These are phyloP conservation scores for Colletotrichum orchidophilum DNA, from an alignment of 2,329 filamentous ascomycete genomes.

Conservation along the genomic window DNA sequence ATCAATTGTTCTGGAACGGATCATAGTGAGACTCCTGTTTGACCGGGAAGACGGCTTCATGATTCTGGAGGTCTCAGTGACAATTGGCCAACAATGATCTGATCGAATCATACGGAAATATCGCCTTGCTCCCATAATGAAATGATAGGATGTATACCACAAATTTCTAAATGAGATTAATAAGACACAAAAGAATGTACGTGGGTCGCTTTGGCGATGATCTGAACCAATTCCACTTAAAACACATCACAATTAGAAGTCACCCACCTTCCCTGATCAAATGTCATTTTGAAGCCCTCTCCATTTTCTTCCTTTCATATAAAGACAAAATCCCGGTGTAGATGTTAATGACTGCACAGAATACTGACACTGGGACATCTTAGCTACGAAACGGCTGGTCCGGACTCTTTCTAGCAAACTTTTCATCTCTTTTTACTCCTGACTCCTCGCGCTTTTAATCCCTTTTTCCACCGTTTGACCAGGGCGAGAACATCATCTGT, in stretches of 20 bases:
- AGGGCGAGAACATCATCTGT: neutral
- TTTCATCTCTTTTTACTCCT: neutral
- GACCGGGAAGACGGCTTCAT: neutral
- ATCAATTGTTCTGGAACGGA: neutral
- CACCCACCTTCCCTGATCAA: neutral
- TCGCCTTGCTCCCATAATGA: neutral
- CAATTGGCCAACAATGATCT: neutral
- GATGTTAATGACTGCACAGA: neutral
- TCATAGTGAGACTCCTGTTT: neutral
- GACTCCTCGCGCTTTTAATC: neutral
- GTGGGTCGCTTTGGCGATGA: neutral
- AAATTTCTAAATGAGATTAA: neutral
- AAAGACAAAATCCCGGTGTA: neutral
- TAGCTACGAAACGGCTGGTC: neutral
- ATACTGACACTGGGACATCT: neutral
- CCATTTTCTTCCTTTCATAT: neutral
- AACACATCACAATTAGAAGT: too few species aligned
- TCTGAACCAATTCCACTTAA: neutral
- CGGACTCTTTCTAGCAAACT: neutral
- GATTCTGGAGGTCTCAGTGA: neutral
- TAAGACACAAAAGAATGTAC: neutral
- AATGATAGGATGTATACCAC: neutral
- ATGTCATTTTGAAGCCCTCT: neutral
- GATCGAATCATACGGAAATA: neutral
- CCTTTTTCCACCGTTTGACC: neutral